These are phyloP conservation scores for Hericium rajendrae DNA, from an alignment of 768 basidiomycete genomes.

Conservation along the genomic window DNA sequence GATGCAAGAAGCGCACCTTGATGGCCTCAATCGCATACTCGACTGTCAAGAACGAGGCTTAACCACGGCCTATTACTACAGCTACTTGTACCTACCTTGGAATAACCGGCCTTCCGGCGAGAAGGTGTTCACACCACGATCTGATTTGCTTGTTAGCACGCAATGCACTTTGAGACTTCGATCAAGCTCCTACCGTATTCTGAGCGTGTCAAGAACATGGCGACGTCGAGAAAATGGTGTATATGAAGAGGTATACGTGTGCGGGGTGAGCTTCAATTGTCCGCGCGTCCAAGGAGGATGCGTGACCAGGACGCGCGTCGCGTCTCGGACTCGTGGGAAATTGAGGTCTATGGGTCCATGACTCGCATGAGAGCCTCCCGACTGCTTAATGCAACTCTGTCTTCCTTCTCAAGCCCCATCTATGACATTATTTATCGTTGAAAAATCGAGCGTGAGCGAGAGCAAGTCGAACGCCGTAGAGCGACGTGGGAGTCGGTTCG, in stretches of 20 bases:
- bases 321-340: not conserved
- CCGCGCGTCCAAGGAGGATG: constrained; percentile 6
- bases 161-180: not conserved
- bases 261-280: not conserved
- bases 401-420: too few relatives aligned
- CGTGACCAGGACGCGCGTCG: constrained; percentile 5
- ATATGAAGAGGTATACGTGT: not conserved
- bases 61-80: not conserved
- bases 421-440: too few relatives aligned
- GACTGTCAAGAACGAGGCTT: constrained; percentile 40
- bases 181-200: constrained; percentile 60
- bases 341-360: not conserved
- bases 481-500: too few relatives aligned
- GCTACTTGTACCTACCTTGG: constrained; percentile 62
- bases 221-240: constrained; percentile 12
- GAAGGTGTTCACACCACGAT: constrained; percentile 98
- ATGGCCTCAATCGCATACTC: constrained; percentile 99
- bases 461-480: too few relatives aligned
- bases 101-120: constrained; percentile 97
- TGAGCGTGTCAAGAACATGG: constrained; percentile 91
- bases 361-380: not conserved
- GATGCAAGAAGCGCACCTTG: constrained; percentile 48
- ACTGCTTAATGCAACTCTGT: too few relatives aligned
- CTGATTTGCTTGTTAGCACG: constrained; percentile 27
- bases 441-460: too few relatives aligned